phyloP scores from a whole-genome alignment of 768 basidiomycete genomes.

The Suillus brevipes region DNA sequence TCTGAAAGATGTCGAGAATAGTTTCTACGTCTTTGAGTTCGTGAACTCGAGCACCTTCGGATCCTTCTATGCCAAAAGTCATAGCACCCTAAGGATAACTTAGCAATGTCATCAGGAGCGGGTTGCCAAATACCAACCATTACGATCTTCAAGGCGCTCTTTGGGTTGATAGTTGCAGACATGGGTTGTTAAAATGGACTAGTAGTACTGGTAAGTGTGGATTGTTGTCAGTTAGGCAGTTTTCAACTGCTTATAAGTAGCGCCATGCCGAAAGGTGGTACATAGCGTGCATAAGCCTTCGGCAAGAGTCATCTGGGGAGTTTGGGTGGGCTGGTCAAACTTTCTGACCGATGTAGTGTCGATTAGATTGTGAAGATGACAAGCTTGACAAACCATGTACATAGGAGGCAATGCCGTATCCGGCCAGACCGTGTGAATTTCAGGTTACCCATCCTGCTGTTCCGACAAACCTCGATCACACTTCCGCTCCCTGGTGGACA shows the following conservation, averaged over 20 bases:
- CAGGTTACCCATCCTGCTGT: background rate
- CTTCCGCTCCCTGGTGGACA: slow-evolving; percentile 9
- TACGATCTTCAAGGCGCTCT: slow-evolving; percentile 48
- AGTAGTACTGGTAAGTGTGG: background rate
- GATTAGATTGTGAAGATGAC: background rate
- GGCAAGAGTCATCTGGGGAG: background rate
- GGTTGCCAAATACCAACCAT: slow-evolving; percentile 37
- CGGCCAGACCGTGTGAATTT: slow-evolving; percentile 8
- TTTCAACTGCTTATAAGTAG: slow-evolving; percentile 3
- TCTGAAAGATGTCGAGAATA: slow-evolving; percentile 53
- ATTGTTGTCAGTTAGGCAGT: background rate
- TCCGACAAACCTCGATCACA: background rate
- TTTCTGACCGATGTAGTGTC: background rate
- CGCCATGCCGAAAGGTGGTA: background rate
- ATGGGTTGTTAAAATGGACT: slow-evolving; percentile 22
- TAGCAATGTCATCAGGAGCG: background rate
- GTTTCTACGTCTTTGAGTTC: slow-evolving; percentile 48
- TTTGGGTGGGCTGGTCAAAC: background rate
- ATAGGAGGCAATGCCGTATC: background rate
- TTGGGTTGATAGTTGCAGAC: slow-evolving; percentile 29
- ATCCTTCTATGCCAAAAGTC: slow-evolving; percentile 54
- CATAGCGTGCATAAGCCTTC: background rate
- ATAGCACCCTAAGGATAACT: slow-evolving; percentile 45
- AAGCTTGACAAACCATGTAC: background rate
- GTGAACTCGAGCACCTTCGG: slow-evolving; percentile 50